phyloP scores from a whole-genome alignment of 768 basidiomycete species.

The Kwoniella bestiolae region DNA sequence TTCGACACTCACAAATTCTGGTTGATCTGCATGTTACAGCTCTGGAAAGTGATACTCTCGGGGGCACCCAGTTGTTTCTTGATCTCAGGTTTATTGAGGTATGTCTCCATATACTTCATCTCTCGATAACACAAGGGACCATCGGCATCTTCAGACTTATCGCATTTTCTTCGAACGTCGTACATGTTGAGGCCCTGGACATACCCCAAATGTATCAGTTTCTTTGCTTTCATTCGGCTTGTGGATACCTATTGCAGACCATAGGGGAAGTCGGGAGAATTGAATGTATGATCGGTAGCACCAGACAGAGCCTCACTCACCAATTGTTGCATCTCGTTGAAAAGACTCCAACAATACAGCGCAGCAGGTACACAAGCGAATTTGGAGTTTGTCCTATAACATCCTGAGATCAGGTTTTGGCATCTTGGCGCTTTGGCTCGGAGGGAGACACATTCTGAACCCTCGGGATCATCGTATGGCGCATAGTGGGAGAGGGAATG shows the following conservation, averaged over 20 bases:
- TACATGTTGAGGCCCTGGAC: slow-evolving; percentile 84
- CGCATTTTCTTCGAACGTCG: slow-evolving; percentile 68
- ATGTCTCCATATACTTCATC: slow-evolving; percentile 85
- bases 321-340: slow-evolving; percentile 50
- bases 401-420: slow-evolving; percentile 71
- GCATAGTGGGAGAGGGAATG: slow-evolving; percentile 58
- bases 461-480: slow-evolving; percentile 63
- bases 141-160: slow-evolving; percentile 68
- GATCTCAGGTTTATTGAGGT: slow-evolving; percentile 76
- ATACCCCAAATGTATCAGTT: too few relatives aligned
- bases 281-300: too few relatives aligned
- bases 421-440: slow-evolving; percentile 72
- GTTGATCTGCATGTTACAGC: slow-evolving; percentile 69
- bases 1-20: slow-evolving; percentile 66
- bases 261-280: too few relatives aligned
- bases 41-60: slow-evolving; percentile 51
- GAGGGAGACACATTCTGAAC: slow-evolving; percentile 69
- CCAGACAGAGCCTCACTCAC: slow-evolving; percentile 19
- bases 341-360: slow-evolving; percentile 69
- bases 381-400: slow-evolving; percentile 59
- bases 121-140: slow-evolving; percentile 61
- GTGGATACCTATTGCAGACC: too few relatives aligned
- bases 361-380: slow-evolving; percentile 68
- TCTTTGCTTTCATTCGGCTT: background rate
- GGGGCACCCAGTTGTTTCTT: slow-evolving; percentile 70